Conservation (phyloP, 2,329 filamentous ascomycete genomes). For the Aspergillus cejpii region DNA sequence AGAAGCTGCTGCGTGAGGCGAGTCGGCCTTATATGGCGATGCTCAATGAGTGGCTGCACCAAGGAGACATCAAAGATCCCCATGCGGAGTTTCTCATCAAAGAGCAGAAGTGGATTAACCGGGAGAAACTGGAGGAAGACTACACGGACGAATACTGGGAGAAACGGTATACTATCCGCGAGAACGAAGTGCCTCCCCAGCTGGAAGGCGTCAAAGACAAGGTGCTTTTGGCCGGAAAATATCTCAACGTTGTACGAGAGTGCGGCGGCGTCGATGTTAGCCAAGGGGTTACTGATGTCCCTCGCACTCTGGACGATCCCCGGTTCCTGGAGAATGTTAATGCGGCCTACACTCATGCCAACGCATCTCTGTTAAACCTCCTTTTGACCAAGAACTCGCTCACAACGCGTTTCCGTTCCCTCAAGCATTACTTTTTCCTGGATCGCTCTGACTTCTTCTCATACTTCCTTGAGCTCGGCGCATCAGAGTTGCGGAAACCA, state of each 20-base stretch:
- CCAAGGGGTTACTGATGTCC: slow-evolving; percentile 81
- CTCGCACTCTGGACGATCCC: slow-evolving; percentile 82
- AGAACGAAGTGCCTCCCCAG: slow-evolving; percentile 85
- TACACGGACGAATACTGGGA: slow-evolving; percentile 99
- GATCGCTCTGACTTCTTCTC: slow-evolving; percentile 97
- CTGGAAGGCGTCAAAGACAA: slow-evolving; percentile 87
- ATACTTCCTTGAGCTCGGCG: slow-evolving; percentile 88
- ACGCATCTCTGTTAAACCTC: slow-evolving; percentile 83
- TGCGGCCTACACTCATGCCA: slow-evolving; percentile 87
- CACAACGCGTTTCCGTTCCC: slow-evolving; percentile 74
- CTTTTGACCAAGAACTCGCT: slow-evolving; percentile 89
- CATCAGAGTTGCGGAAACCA: slow-evolving; percentile 83
- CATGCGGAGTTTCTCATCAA: slow-evolving; percentile 92
- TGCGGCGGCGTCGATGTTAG: slow-evolving; percentile 93
- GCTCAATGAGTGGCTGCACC: slow-evolving; percentile 97
- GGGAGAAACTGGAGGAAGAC: slow-evolving; percentile 86
- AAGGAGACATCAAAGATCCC: slow-evolving; percentile 88
- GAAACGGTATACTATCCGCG: slow-evolving; percentile 88
- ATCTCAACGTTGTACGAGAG: slow-evolving; percentile 94
- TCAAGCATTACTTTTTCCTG: slow-evolving; percentile 99
- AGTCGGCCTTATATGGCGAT: slow-evolving; percentile 95
- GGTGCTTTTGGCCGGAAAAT: slow-evolving; percentile 90
- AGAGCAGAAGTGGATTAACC: slow-evolving; percentile 88
- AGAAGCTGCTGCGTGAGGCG: slow-evolving; percentile 74
- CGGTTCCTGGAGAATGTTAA: slow-evolving; percentile 95